Conservation (phyloP, 306 rosid species). For the Prunus mume region DNA sequence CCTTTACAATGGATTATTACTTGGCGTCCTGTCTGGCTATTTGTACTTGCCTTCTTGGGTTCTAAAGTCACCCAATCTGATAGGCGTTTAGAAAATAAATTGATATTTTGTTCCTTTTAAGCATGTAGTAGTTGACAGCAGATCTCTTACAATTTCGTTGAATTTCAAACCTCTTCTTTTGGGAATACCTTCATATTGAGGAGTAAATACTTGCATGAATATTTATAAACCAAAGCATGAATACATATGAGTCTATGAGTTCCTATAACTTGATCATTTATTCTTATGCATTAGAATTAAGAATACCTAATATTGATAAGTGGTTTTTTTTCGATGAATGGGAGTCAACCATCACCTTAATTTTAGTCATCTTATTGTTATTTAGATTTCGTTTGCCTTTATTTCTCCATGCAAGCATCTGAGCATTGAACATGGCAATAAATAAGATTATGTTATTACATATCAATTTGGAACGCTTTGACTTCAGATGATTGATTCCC, state of each 20-base stretch:
- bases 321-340: background rate
- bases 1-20: background rate
- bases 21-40: background rate
- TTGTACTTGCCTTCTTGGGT: background rate
- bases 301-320: background rate
- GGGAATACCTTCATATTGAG: background rate
- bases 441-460: constrained; percentile 9
- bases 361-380: background rate
- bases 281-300: background rate
- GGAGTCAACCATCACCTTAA: background rate
- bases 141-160: background rate
- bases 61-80: background rate
- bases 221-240: background rate
- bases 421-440: background rate
- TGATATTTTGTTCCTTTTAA: background rate
- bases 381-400: background rate
- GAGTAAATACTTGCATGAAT: background rate
- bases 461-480: background rate
- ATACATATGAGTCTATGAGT: background rate
- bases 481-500: background rate
- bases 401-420: background rate
- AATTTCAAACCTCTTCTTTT: background rate
- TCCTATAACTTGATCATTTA: background rate
- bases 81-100: background rate
- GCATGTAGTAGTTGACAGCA: background rate